phyloP scores from a whole-genome alignment of 2,329 filamentous ascomycete genomes.

The Mycocentrospora acerina region DNA sequence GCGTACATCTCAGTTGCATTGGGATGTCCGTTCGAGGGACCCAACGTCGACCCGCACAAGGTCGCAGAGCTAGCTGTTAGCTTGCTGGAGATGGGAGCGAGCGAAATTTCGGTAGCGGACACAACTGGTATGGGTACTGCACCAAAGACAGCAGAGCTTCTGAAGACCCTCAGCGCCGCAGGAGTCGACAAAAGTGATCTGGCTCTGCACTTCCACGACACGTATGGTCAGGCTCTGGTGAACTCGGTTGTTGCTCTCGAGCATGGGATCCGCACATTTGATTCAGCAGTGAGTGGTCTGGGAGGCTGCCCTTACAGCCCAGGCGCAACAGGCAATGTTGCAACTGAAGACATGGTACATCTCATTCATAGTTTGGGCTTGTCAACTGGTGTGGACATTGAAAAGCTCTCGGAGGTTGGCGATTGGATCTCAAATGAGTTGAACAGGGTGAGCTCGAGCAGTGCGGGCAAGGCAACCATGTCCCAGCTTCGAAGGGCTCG shows the following conservation, averaged over 20 bases:
- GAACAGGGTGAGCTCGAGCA: slow-evolving; percentile 39
- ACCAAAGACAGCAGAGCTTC: slow-evolving; percentile 65
- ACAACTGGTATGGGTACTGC: slow-evolving; percentile 89
- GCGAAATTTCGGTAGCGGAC: slow-evolving; percentile 87
- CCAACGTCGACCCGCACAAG: slow-evolving; percentile 59
- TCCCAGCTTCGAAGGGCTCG: slow-evolving; percentile 28
- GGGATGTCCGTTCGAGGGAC: slow-evolving; percentile 74
- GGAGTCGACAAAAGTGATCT: slow-evolving; percentile 70
- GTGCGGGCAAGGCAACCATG: slow-evolving; percentile 42
- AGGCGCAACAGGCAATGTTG: slow-evolving; percentile 82
- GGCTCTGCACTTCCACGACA: slow-evolving; percentile 87
- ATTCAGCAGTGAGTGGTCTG: slow-evolving; percentile 75
- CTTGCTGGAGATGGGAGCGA: slow-evolving; percentile 81
- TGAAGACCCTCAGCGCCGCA: slow-evolving; percentile 65
- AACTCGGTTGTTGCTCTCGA: slow-evolving; percentile 78
- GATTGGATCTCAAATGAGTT: slow-evolving; percentile 44
- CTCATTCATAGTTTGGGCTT: slow-evolving; percentile 72
- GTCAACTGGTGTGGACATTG: slow-evolving; percentile 64
- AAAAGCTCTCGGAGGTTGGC: slow-evolving; percentile 38
- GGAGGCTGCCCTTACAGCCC: slow-evolving; percentile 85
- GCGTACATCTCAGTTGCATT: slow-evolving; percentile 75
- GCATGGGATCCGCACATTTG: slow-evolving; percentile 76
- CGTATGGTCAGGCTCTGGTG: slow-evolving; percentile 81
- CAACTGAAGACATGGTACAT: slow-evolving; percentile 82
- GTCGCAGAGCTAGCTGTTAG: slow-evolving; percentile 64